These are phyloP conservation scores for Podospora australis DNA, from an alignment of 495 filamentous ascomycete genomes.

Conservation along the genomic window DNA sequence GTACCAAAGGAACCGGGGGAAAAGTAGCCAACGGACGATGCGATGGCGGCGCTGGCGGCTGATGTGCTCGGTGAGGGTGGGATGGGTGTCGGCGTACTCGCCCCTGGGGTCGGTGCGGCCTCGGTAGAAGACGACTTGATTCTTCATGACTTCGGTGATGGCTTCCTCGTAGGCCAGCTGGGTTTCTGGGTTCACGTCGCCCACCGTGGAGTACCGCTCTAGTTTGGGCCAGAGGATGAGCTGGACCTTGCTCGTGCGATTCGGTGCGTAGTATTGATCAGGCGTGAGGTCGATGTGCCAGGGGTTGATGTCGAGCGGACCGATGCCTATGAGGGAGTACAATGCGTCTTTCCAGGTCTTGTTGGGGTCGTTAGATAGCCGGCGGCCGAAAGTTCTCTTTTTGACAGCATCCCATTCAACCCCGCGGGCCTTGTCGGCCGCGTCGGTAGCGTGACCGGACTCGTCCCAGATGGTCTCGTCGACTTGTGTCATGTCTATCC, in stretches of 20 bases:
- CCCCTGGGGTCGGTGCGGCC: slow-evolving; percentile 8
- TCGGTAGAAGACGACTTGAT: slow-evolving; percentile 32
- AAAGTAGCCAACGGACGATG: no score
- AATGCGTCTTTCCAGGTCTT: no score
- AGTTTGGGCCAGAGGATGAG: slow-evolving; percentile 33
- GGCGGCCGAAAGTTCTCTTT: no score
- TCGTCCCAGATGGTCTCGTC: slow-evolving; percentile 27
- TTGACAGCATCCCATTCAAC: no score
- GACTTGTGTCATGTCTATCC: slow-evolving; percentile 28
- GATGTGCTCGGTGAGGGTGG: slow-evolving; percentile 9
- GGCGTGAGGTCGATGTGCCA: no score
- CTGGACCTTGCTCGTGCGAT: slow-evolving; percentile 36
- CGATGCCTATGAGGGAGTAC: no score
- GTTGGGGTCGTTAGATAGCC: no score
- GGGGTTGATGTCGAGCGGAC: background rate
- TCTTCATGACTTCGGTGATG: slow-evolving; percentile 18
- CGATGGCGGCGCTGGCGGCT: background rate
- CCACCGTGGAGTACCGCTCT: slow-evolving; percentile 25
- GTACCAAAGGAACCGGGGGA: background rate
- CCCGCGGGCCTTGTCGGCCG: no score
- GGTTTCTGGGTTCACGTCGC: slow-evolving; percentile 13
- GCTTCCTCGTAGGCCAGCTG: slow-evolving; percentile 14
- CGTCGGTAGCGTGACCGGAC: slow-evolving; percentile 23
- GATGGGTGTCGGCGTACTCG: slow-evolving; percentile 7
- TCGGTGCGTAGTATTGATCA: slow-evolving; percentile 7